Evolutionary conservation across 306 rosid species (phyloP), one percentile per base, ranked within the genome.

Genomic region (Dryas drummondii): DNA sequence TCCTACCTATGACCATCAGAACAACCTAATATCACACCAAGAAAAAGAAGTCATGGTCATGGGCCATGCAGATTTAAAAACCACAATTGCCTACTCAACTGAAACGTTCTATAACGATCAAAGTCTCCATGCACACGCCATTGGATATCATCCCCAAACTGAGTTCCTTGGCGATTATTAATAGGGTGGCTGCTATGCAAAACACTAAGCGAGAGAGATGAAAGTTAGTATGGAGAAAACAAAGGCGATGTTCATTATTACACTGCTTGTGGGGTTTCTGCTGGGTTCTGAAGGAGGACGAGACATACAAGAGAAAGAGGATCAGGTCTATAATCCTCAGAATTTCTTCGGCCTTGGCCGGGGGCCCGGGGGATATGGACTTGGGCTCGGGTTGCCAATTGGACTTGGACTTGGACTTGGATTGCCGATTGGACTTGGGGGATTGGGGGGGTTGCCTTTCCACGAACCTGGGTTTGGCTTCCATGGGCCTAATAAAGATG

Each of bases 141-240:
- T 9, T 26, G 50, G 9, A 42, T 16, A 47, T 7, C 16, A 53
- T 51, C 54, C 26, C 48, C 54, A 26, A 41, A 63, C 14, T 13
- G 41, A 19, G 26, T 7, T 41, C 44, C 63, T 45, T 7, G 14
- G 27, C 22, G 51, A 16, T 62, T 87, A 87, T 82, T 80, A 75
- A 84, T 76, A 69, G 52, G 67, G 48, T 16, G 51, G 56, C 32
- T 54, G 53, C n/a, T 10, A 72, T 8, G 32, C 79, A 72, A 68
- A 71, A 70, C 42, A 40, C 52, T 27, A 11, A 75, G 49, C 48
- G 42, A 7, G 55, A 45, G 0, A 44, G 15, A 45, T 71, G 67
- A 74, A 57, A 66, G 15, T 37, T 17, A 11, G 50, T 45, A 85
- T 78, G 91, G 81, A 81, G 66, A 80, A 62, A 68, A 66, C 77